Conservation (phyloP, 2,329 filamentous ascomycete species). For the Fusarium guadeloupense region DNA sequence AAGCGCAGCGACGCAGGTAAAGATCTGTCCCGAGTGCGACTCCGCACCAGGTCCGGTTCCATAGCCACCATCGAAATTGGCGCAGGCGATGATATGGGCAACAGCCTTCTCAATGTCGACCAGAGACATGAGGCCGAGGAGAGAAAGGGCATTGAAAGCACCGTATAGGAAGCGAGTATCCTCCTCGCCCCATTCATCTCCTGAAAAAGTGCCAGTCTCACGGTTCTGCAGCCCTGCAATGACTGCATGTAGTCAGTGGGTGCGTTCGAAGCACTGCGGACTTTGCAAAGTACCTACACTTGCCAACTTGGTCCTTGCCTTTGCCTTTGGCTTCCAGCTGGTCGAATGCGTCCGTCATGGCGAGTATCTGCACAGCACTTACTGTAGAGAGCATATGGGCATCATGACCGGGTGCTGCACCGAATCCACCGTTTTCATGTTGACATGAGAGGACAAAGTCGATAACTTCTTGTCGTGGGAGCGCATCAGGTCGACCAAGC, state of each 20-base stretch:
- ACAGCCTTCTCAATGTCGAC: conserved; percentile 85
- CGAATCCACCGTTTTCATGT: conserved; percentile 88
- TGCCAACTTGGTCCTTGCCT: conserved; percentile 73
- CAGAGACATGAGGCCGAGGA: conserved; percentile 76
- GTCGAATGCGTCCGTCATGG: conserved; percentile 83
- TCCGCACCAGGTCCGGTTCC: conserved; percentile 90
- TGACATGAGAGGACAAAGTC: conserved; percentile 97
- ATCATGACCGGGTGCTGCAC: conserved; percentile 92
- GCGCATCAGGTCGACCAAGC: conserved; percentile 79
- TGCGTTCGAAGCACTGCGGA: conserved; percentile 18
- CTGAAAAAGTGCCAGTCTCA: conserved; percentile 85
- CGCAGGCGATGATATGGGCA: conserved; percentile 79
- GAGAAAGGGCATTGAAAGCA: conserved; percentile 87
- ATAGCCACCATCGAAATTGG: conserved; percentile 95
- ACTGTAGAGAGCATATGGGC: conserved; percentile 96
- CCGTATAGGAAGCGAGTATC: conserved; percentile 96
- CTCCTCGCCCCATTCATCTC: conserved; percentile 95
- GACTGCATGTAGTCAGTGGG: conserved; percentile 57
- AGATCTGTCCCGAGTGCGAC: conserved; percentile 94
- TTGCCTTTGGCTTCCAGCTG: conserved; percentile 78
- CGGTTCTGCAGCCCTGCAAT: conserved; percentile 84
- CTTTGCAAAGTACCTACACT: conserved; percentile 68
- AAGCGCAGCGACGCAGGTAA: conserved; percentile 89
- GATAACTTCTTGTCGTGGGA: conserved; percentile 83
- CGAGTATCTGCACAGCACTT: conserved; percentile 92